Base-by-base conservation (phyloP, 495 filamentous ascomycete genomes). In the Xylaria intraflava region DNA sequence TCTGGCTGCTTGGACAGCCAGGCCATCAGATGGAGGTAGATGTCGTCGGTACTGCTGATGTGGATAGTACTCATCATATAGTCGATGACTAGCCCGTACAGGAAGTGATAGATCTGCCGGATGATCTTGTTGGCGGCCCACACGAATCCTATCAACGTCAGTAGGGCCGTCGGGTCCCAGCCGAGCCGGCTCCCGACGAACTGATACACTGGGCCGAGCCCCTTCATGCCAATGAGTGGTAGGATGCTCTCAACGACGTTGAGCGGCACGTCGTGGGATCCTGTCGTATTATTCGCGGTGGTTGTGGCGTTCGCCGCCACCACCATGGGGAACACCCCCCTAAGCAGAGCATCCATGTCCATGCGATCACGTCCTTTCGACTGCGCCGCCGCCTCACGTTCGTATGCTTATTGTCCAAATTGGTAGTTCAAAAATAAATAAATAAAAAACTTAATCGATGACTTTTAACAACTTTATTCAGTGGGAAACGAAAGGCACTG, bases 21-120 rank as follows among this genome's bases (percentile, higher is more conserved):
- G 24, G 73, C 67, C 70, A 87, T 80, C 35, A 85, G 60, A 51
- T 83, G 76, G 10, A 65, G 56, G 65, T 80, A 85, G 12, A 86
- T 80, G 35, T 83, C 78, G 59, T 88, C 83, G 30, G 69, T 68
- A 53, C 72, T 74, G 49, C 72, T 69, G 56, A 88, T 72, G 33
- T 72, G 69, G 49, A 88, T 70, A 31, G 66, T 76, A 44, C 78
- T 73, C 69, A 75, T 81, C 57, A 76, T 75, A 55, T 82, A 72
- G 6, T 65, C 54, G n/a, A 56, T 51, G 49, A 81, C 31, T 11
- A 72, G 31, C 12, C 48, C 29, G 22, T 60, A 53, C 9, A 69
- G 2, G 3, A 54, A 58, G 30, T 40, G 23, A 48, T 62, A 68
- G 0, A 72, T 20, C 45, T 72, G 66, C 0, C 49, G 58, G 51